Percentiles rank a stretch among this genome's conserved stretches.
phyloP scores from a whole-genome alignment of 345 rosid species.

The Salix arbutifolia region DNA sequence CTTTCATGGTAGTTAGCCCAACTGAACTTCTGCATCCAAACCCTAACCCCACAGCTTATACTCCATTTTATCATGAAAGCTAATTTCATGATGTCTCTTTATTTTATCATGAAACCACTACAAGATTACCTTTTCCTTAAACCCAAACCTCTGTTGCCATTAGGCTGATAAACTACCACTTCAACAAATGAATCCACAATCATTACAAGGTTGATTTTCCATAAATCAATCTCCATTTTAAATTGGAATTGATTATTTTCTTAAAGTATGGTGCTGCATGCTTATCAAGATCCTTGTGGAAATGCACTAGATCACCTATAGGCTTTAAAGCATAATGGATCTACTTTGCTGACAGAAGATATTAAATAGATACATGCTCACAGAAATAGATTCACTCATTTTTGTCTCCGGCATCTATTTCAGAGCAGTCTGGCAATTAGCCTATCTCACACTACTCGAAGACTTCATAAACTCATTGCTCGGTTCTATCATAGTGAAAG shows the following conservation, averaged over 20 bases:
- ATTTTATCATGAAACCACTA: not conserved
- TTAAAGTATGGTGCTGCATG: slow-evolving; percentile 92
- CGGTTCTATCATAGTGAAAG: too few relatives aligned
- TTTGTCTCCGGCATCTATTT: too few relatives aligned
- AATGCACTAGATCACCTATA: slow-evolving; percentile 68
- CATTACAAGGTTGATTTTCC: not conserved
- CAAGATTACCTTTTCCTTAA: not conserved
- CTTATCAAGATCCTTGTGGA: slow-evolving; percentile 97
- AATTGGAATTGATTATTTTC: slow-evolving; percentile 76
- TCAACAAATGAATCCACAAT: not conserved
- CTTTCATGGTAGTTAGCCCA: not conserved
- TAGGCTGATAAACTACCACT: not conserved
- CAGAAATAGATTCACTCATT: too few relatives aligned
- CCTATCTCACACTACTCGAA: too few relatives aligned
- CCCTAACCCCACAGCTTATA: not conserved
- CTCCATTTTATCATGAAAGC: not conserved
- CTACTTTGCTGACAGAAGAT: too few relatives aligned
- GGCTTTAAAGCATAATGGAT: too few relatives aligned
- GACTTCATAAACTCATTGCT: too few relatives aligned
- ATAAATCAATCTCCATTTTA: not conserved
- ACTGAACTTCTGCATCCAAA: not conserved
- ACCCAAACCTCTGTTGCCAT: not conserved
- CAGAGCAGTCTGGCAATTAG: too few relatives aligned
- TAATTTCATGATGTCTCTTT: not conserved
- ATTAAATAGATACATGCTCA: too few relatives aligned